Conservation (phyloP, 768 basidiomycete genomes). For the Leccinum uliginosum region DNA sequence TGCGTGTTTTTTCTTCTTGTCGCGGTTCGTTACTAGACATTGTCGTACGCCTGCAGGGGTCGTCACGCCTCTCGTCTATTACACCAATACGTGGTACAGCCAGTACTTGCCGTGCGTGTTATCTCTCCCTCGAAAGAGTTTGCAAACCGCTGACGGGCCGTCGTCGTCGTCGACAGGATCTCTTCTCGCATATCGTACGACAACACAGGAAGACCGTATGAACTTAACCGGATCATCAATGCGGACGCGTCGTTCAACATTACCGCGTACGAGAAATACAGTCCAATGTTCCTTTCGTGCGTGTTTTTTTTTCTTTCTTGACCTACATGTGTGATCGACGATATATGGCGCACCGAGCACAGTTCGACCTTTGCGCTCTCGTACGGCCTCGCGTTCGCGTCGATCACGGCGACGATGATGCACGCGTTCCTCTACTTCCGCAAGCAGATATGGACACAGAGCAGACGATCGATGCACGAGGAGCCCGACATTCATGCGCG, state of each 20-base stretch:
- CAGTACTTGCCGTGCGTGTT: slow-evolving; percentile 45
- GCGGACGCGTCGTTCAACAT: slow-evolving; percentile 52
- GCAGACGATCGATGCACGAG: slow-evolving; percentile 66
- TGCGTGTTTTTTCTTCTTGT: slow-evolving; percentile 33
- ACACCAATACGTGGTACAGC: slow-evolving; percentile 60
- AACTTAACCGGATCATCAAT: slow-evolving; percentile 55
- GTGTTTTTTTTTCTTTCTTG: background rate
- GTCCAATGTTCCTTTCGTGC: slow-evolving; percentile 56
- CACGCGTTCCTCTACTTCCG: slow-evolving; percentile 76
- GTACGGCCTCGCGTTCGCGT: slow-evolving; percentile 79
- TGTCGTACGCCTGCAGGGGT: slow-evolving; percentile 38
- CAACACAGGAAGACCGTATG: slow-evolving; percentile 53
- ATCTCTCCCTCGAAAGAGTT: background rate
- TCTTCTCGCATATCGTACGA: slow-evolving; percentile 62
- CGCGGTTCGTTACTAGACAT: slow-evolving; percentile 55
- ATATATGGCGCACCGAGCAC: background rate
- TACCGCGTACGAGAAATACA: slow-evolving; percentile 51
- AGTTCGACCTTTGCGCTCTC: slow-evolving; percentile 66
- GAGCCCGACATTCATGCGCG: slow-evolving; percentile 72
- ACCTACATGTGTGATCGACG: background rate
- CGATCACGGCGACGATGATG: slow-evolving; percentile 68
- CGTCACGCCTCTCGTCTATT: slow-evolving; percentile 61
- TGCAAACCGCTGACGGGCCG: background rate
- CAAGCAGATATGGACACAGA: slow-evolving; percentile 72
- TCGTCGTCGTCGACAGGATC: slow-evolving; percentile 38